These are phyloP conservation scores for Trametes versicolor DNA, from an alignment of 1,284 basidiomycete species.

Conservation along the genomic window DNA sequence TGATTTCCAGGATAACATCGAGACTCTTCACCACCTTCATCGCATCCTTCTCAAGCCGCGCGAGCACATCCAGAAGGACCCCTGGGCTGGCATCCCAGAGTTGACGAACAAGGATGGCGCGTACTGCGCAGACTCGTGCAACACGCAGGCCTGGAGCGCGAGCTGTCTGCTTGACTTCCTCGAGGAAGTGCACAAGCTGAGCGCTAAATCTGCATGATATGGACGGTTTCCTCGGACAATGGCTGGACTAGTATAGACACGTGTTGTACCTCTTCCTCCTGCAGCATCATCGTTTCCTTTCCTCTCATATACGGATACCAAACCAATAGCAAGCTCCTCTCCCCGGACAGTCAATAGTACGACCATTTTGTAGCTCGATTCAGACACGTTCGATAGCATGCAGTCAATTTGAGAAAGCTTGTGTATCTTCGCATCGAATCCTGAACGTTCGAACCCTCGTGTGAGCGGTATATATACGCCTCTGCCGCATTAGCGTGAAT, in stretches of 20 bases:
- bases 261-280: not conserved
- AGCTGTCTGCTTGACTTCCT: conserved; percentile 90
- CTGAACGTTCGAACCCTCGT: not conserved
- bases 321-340: not conserved
- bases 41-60: conserved; percentile 75
- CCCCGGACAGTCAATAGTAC: not conserved
- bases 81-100: conserved; percentile 94
- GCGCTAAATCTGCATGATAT: conserved; percentile 16
- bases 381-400: not conserved
- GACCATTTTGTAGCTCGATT: not conserved
- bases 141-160: conserved; percentile 93
- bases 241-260: not conserved
- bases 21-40: conserved; percentile 85
- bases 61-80: conserved; percentile 78
- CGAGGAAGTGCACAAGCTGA: conserved; percentile 69
- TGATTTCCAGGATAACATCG: conserved; percentile 64
- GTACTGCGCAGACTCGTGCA: conserved; percentile 88
- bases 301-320: conserved; percentile 3
- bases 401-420: not conserved
- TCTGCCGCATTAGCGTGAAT: too few species aligned
- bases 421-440: not conserved
- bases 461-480: not conserved
- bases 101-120: conserved; percentile 86
- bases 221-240: not conserved
- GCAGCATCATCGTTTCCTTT: not conserved